Base-by-base conservation (phyloP, 2,329 filamentous ascomycete species). In the Diaporthe eres region DNA sequence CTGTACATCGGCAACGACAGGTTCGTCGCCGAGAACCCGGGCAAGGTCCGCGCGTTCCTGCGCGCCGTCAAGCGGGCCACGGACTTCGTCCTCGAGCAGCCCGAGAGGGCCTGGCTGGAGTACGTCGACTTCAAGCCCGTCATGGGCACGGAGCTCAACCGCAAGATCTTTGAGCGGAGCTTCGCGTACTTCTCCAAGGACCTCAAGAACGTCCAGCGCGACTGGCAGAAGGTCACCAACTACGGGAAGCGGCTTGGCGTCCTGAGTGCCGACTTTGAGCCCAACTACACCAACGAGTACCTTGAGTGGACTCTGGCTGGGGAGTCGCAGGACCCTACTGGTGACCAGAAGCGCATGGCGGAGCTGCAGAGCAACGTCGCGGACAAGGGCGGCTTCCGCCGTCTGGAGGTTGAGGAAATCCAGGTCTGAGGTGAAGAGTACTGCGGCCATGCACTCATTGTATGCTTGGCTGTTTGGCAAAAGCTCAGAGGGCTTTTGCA, bases 131-230 rank as follows among this genome's bases (percentile, higher is more conserved):
- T 93, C 85, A 95, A 95, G 85, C 92, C 93, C 5, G 88, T 88
- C 79, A 93, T 95, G 92, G 90, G 87, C 58, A 91, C 91, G 0
- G 81, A 86, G 1, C 89, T 95, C 74, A 94, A 95, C 86, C 89
- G 90, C 80, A 94, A 95, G 88, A 95, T 95, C 84, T 95, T 94
- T 80, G 93, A 95, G 88, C 91, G 93, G 76, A 94, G 91, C 79
- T 95, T 91, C 80, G 93, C 93, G 28, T 95, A 95, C 87, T 94
- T 95, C 83, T 94, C 91, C 75, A 88, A 88, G 78, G 93, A 95
- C 79, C 81, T 95, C 78, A 93, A 94, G 89, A 95, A 95, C 79
- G 93, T 95, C 8, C 79, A 84, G 72, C 90, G 94, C 65, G 94
- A 95, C 85, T 95, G 94, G 94, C 84, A 88, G 75, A 95, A 95